These are phyloP conservation scores for Zasmidium cellare DNA, from an alignment of 2,329 filamentous ascomycete genomes.

Conservation along the genomic window DNA sequence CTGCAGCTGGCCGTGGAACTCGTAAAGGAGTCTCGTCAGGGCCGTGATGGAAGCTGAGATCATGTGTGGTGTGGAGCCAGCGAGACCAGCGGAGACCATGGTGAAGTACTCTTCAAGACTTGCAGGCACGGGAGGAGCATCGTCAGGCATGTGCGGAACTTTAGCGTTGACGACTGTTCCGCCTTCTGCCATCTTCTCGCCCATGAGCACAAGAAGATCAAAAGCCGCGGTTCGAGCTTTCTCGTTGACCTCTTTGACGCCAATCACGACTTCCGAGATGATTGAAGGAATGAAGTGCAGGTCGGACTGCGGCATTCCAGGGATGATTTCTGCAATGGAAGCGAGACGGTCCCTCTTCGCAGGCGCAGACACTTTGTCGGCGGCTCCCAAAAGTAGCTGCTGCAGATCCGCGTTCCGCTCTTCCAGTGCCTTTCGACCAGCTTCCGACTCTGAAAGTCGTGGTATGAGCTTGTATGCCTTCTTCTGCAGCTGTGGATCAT, in stretches of 20 bases:
- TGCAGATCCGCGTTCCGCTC: constrained; percentile 80
- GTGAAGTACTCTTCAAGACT: constrained; percentile 95
- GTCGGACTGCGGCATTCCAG: constrained; percentile 72
- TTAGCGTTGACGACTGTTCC: constrained; percentile 80
- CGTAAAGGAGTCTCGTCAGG: constrained; percentile 86
- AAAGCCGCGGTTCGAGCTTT: constrained; percentile 87
- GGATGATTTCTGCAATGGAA: constrained; percentile 77
- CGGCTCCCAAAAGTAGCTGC: constrained; percentile 72
- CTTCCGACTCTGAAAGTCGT: constrained; percentile 77
- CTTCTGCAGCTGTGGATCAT: constrained; percentile 93
- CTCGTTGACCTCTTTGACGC: constrained; percentile 97
- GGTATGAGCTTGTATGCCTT: constrained; percentile 99
- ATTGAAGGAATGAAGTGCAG: constrained; percentile 92
- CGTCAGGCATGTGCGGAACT: constrained; percentile 77
- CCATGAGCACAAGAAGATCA: constrained; percentile 85
- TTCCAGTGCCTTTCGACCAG: constrained; percentile 71
- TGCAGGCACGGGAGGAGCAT: constrained; percentile 74
- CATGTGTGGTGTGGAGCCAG: constrained; percentile 92
- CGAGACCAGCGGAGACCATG: constrained; percentile 95
- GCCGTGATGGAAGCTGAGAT: constrained; percentile 96
- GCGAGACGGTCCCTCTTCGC: constrained; percentile 82
- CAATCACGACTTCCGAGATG: constrained; percentile 90
- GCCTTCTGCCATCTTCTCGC: constrained; percentile 74
- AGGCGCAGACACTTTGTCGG: constrained; percentile 82
- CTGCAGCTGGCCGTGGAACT: constrained; percentile 74